A percentile compares a stretch with the other conserved stretches of the same genome.
These are phyloP conservation scores for sunflower (Helianthus annuus) DNA, from an alignment of 129 eudicot species.

Conservation along the genomic window HanXRQr2.0-SUNRISE NC_035440.2:83649895-83650394, in stretches of 20 bases:
- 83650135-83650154: constrained; percentile 27
- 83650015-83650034: constrained; percentile 32
- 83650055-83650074: constrained; percentile 34
- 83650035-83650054: constrained; percentile 30
- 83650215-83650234: no score
- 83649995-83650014: constrained; percentile 37
- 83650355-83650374: no score
- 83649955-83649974: background rate
- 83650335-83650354: no score
- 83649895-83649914: background rate
- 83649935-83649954: background rate
- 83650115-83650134: constrained; percentile 34
- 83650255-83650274: no score
- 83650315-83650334: no score
- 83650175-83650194: background rate
- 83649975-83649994: constrained; percentile 15
- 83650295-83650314: no score
- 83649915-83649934: no score
- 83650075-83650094: constrained; percentile 16
- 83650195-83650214: no score
- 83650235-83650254: no score
- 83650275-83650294: no score
- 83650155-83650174: constrained; percentile 1
- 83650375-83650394: no score
- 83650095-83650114: constrained; percentile 34